A percentile compares a stretch with the other conserved stretches of the same genome.
Conservation (phyloP, 306 rosid species). For the Sicyos edulis region DNA sequence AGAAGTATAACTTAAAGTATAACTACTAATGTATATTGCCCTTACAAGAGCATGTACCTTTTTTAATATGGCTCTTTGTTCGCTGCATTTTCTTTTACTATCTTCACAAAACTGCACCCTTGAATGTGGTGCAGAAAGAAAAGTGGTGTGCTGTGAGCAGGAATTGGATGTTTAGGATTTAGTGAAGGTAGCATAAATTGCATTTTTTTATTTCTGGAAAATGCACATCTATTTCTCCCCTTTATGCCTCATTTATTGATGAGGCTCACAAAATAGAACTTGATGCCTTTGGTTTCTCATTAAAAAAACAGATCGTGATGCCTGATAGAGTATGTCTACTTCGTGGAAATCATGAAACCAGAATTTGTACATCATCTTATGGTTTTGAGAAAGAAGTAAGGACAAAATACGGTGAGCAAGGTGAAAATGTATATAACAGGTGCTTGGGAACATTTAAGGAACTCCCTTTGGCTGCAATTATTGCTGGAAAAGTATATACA, state of each 20-base stretch:
- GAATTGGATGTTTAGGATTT: slow-evolving; percentile 14
- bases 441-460: slow-evolving; percentile 73
- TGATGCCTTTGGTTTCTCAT: slow-evolving; percentile 49
- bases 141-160: neutral
- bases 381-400: slow-evolving; percentile 77
- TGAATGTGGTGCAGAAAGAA: neutral
- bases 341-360: slow-evolving; percentile 82
- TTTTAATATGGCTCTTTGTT: neutral
- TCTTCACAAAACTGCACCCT: neutral
- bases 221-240: neutral
- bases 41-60: neutral
- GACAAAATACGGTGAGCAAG: slow-evolving; percentile 60
- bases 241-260: neutral
- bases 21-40: neutral
- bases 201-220: neutral
- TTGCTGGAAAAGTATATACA: slow-evolving; percentile 64
- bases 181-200: slow-evolving; percentile 11
- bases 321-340: slow-evolving; percentile 81
- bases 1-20: neutral
- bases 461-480: slow-evolving; percentile 81
- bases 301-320: slow-evolving; percentile 61
- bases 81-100: neutral
- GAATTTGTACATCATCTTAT: slow-evolving; percentile 47
- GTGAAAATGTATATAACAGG: slow-evolving; percentile 58
- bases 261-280: slow-evolving; percentile 39